Percentiles rank a stretch among this genome's conserved stretches.
Conservation (phyloP, 768 basidiomycete species). For the Hygrocybe punicea region DNA sequence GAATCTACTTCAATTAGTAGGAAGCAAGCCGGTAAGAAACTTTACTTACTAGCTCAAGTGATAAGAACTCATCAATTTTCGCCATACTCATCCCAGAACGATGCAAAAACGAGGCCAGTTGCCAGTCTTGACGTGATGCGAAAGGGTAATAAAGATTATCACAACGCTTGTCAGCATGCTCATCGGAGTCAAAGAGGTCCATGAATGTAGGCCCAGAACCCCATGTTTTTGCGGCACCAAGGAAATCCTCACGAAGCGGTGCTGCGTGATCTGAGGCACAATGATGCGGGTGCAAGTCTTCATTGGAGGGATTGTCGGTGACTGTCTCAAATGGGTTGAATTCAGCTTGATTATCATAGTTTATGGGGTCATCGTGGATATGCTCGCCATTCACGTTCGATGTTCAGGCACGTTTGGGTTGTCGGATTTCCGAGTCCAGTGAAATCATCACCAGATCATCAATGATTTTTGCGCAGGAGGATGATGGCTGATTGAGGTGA, state of each 20-base stretch:
- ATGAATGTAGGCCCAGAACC: constrained; percentile 23
- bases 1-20: constrained; percentile 10
- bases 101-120: constrained; percentile 29
- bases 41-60: constrained; percentile 24
- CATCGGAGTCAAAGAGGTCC: constrained; percentile 25
- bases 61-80: constrained; percentile 26
- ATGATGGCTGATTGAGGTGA: neutral
- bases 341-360: neutral
- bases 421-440: neutral
- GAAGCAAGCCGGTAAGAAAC: neutral
- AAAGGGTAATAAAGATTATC: constrained; percentile 33
- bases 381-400: neutral
- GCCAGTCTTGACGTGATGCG: constrained; percentile 29
- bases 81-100: constrained; percentile 28
- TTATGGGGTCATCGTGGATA: neutral
- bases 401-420: neutral
- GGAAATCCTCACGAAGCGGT: constrained; percentile 3
- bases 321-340: neutral
- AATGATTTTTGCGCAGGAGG: neutral
- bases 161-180: constrained; percentile 13
- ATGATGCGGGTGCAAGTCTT: too few relatives aligned
- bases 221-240: constrained; percentile 4
- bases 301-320: neutral
- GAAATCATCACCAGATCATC: neutral
- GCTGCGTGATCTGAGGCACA: neutral